phyloP scores from a whole-genome alignment of 176 grass and related monocot genomes.

The Typha latifolia region DNA sequence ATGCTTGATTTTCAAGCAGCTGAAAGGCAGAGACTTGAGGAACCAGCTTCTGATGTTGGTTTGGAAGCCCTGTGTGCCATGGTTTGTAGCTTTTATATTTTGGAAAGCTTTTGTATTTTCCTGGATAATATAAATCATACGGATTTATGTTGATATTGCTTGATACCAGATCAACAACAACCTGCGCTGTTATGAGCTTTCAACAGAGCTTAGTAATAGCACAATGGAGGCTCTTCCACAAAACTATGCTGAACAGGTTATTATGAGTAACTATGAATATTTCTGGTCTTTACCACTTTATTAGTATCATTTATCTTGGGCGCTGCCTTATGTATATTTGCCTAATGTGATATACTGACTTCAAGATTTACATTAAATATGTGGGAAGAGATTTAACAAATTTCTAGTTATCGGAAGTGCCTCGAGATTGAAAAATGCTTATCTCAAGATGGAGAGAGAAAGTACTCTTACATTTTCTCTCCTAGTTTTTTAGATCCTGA shows the following conservation, averaged over 20 bases:
- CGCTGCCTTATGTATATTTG: too few relatives aligned
- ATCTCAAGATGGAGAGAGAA: too few relatives aligned
- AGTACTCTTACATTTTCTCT: too few relatives aligned
- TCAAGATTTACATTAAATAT: too few relatives aligned
- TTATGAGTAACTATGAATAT: not conserved
- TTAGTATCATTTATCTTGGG: not conserved
- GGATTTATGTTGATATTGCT: slow-evolving; percentile 27
- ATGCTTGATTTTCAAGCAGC: slow-evolving; percentile 99
- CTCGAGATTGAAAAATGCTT: too few relatives aligned
- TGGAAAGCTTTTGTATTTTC: slow-evolving; percentile 4
- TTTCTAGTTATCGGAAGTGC: too few relatives aligned
- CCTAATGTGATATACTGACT: too few relatives aligned
- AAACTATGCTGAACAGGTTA: slow-evolving; percentile 96
- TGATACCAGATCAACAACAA: slow-evolving; percentile 92
- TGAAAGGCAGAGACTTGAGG: slow-evolving; percentile 81
- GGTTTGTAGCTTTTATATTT: slow-evolving; percentile 39
- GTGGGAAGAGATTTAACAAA: too few relatives aligned
- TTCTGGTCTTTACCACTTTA: not conserved
- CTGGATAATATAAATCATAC: slow-evolving; percentile 15
- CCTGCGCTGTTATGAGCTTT: slow-evolving; percentile 75
- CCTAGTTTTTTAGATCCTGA: too few relatives aligned
- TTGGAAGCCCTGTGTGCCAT: slow-evolving; percentile 79
- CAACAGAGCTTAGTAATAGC: slow-evolving; percentile 79
- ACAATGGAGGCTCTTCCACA: slow-evolving; percentile 81
- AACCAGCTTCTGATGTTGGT: slow-evolving; percentile 85